Conservation (phyloP, 306 rosid species). For the Ziziphus jujuba region DNA sequence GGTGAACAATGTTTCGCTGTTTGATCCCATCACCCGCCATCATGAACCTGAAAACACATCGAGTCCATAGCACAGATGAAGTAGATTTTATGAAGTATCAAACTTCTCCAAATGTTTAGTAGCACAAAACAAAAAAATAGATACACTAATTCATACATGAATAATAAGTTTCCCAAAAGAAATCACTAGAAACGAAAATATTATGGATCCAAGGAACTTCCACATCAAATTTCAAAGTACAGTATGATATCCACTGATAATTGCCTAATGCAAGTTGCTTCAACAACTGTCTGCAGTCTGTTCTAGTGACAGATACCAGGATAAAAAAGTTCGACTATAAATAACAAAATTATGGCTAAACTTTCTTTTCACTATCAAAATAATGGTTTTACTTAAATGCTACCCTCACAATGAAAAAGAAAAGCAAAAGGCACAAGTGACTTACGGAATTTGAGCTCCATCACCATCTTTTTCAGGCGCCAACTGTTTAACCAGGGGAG, state of each 20-base stretch:
- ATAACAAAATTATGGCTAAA: neutral
- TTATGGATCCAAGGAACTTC: neutral
- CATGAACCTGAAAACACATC: conserved; percentile 68
- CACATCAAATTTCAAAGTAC: neutral
- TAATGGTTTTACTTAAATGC: conserved; percentile 12
- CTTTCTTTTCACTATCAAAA: conserved; percentile 13
- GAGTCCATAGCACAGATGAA: neutral
- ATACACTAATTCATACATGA: neutral
- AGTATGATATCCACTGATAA: neutral
- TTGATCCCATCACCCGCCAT: conserved; percentile 96
- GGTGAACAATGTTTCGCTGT: conserved; percentile 61
- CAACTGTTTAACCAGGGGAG: conserved; percentile 77
- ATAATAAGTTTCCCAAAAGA: neutral
- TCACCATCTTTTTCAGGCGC: conserved; percentile 60
- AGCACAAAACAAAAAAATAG: neutral
- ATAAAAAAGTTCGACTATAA: neutral
- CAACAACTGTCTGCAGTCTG: neutral
- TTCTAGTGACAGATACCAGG: neutral
- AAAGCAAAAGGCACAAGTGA: conserved; percentile 31
- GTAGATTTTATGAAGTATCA: too few relatives aligned
- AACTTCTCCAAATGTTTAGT: too few relatives aligned
- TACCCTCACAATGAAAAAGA: conserved; percentile 1
- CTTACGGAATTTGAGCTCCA: conserved; percentile 88
- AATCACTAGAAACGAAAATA: neutral
- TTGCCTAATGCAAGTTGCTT: conserved; percentile 4